Evolutionary conservation across 768 basidiomycete species (phyloP).

Genomic region (Cytidiella melzeri): DNA sequence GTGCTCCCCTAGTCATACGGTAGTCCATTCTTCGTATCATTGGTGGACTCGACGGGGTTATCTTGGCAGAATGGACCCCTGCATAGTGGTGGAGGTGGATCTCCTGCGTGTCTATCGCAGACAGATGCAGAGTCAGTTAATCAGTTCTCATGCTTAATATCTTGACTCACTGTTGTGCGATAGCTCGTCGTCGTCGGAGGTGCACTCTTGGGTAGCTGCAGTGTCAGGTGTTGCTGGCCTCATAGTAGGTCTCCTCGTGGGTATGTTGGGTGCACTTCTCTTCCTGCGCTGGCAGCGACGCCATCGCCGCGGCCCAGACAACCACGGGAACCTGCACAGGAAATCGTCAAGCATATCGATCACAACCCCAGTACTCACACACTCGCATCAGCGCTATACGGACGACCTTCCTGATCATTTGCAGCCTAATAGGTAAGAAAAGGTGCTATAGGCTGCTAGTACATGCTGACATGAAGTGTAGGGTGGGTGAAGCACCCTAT

Average conservation of each 20-base stretch:
- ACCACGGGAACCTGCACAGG: background rate
- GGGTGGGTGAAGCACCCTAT: too few relatives aligned
- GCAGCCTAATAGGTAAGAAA: background rate
- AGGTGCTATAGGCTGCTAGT: background rate
- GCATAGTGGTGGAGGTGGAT: constrained; percentile 41
- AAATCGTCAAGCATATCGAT: constrained; percentile 10
- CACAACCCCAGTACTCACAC: constrained; percentile 6
- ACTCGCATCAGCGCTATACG: constrained; percentile 2
- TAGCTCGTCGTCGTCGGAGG: background rate
- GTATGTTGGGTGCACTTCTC: constrained; percentile 9
- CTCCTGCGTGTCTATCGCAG: constrained; percentile 35
- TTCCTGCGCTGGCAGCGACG: background rate
- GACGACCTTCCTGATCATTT: constrained; percentile 1
- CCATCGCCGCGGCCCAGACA: background rate
- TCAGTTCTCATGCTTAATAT: background rate
- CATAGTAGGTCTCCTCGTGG: constrained; percentile 16
- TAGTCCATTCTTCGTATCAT: constrained; percentile 49
- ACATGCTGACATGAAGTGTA: background rate
- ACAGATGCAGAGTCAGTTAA: constrained; percentile 1
- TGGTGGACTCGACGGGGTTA: constrained; percentile 44
- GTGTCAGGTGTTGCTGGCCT: constrained; percentile 22
- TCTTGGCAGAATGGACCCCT: constrained; percentile 54
- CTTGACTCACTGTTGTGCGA: too few relatives aligned
- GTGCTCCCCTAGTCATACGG: constrained; percentile 43
- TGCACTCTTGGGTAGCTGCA: constrained; percentile 17